phyloP scores from a whole-genome alignment of 2,329 filamentous ascomycete species.

The Dactylonectria estremocensis region DNA sequence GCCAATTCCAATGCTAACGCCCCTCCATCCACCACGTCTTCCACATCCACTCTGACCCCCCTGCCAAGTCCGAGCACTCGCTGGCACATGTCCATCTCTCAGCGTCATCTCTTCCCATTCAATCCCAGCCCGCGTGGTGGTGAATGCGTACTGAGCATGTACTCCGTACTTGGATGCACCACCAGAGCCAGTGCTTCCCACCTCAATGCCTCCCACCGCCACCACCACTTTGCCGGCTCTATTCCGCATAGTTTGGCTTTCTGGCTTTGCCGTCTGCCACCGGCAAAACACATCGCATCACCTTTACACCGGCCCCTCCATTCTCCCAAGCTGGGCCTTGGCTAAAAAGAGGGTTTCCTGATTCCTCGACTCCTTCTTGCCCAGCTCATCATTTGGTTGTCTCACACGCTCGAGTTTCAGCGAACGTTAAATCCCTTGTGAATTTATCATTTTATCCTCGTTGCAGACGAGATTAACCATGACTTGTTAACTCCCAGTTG shows the following conservation, averaged over 20 bases:
- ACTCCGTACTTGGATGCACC: neutral
- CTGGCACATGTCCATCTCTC: conserved; percentile 32
- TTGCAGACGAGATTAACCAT: neutral
- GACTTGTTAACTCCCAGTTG: conserved; percentile 5
- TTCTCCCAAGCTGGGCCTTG: neutral
- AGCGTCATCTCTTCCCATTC: conserved; percentile 20
- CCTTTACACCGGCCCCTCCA: neutral
- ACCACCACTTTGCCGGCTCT: neutral
- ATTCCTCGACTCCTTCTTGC: conserved; percentile 11
- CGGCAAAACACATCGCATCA: neutral
- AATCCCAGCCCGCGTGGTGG: conserved; percentile 14
- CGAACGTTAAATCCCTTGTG: conserved; percentile 13
- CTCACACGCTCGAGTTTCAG: neutral
- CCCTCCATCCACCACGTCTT: conserved; percentile 28
- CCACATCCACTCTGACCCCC: conserved; percentile 25
- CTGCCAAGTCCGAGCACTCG: conserved; percentile 23
- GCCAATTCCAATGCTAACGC: conserved; percentile 29
- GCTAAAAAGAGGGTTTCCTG: conserved; percentile 2
- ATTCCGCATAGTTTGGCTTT: conserved; percentile 11
- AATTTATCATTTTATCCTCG: conserved; percentile 1
- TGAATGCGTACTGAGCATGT: neutral
- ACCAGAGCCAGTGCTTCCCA: conserved; percentile 7
- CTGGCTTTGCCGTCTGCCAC: conserved; percentile 14
- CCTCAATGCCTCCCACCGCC: conserved; percentile 3
- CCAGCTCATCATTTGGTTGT: conserved; percentile 8